These are phyloP conservation scores for Phytopythium delawarense DNA, from an alignment of 352 stramenopile species.

Conservation along the genomic window DNA sequence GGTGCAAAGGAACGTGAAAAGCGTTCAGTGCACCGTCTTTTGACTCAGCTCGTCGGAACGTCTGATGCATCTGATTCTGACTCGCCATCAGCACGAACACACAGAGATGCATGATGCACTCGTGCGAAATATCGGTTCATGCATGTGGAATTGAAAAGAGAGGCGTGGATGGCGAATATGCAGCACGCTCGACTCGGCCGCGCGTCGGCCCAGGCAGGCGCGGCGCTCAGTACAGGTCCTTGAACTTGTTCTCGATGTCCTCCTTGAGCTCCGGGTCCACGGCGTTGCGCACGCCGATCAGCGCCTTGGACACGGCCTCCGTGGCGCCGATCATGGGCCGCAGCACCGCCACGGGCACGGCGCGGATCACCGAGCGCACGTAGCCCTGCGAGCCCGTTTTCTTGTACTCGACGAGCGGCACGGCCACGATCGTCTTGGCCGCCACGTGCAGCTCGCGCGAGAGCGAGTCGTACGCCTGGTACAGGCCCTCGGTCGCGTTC, in stretches of 20 bases:
- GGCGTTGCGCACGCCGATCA: constrained; percentile 84
- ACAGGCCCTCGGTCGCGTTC: constrained; percentile 75
- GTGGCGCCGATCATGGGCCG: constrained; percentile 87
- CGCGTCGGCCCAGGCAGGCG: too few species aligned
- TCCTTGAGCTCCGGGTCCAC: constrained; percentile 88
- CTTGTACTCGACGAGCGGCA: constrained; percentile 89
- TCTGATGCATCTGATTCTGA: too few species aligned
- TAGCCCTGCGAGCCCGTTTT: constrained; percentile 88
- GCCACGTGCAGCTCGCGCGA: constrained; percentile 79
- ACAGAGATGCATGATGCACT: too few species aligned
- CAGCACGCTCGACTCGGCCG: too few species aligned
- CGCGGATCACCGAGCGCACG: constrained; percentile 85
- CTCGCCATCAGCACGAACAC: too few species aligned
- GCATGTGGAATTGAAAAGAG: background rate
- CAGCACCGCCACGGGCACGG: constrained; percentile 78
- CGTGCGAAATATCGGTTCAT: too few species aligned
- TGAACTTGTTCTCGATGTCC: constrained; percentile 91
- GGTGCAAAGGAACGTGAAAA: background rate
- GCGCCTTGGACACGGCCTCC: constrained; percentile 79
- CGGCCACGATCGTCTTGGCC: constrained; percentile 85
- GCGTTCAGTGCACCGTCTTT: background rate
- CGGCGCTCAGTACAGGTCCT: constrained; percentile 59
- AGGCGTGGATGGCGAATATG: background rate
- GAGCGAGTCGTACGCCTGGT: constrained; percentile 83
- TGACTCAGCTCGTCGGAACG: background rate